Conservation (phyloP, 352 stramenopile species). For the Pythium coloratum region DNA sequence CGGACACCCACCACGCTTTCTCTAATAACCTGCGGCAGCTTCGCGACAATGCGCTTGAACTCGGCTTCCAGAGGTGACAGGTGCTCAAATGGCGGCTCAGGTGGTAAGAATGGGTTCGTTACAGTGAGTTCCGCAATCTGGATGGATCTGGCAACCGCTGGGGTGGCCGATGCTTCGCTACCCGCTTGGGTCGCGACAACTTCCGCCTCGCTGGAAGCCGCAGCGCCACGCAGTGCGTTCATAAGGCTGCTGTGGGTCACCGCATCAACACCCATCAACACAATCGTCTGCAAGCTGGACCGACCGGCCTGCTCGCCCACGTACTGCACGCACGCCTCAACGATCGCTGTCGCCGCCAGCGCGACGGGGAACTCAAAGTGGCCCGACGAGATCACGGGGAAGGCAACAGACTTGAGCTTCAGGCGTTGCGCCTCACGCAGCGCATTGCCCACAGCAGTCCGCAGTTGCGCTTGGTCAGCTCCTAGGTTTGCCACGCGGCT, state of each 20-base stretch:
- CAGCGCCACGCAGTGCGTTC: background rate
- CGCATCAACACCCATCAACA: slow-evolving; percentile 44
- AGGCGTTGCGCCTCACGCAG: slow-evolving; percentile 37
- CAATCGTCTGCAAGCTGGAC: slow-evolving; percentile 26
- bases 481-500: slow-evolving; percentile 4
- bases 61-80: no score
- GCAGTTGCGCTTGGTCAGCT: slow-evolving; percentile 30
- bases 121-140: no score
- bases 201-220: no score
- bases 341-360: background rate
- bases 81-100: no score
- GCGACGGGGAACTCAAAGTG: slow-evolving; percentile 29
- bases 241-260: slow-evolving; percentile 34
- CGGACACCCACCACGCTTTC: slow-evolving; percentile 7
- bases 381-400: slow-evolving; percentile 47
- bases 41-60: no score
- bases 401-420: slow-evolving; percentile 33
- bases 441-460: slow-evolving; percentile 36
- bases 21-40: no score
- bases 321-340: slow-evolving; percentile 19
- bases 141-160: no score
- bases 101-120: no score
- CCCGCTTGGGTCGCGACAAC: no score
- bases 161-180: no score
- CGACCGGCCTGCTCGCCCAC: slow-evolving; percentile 8